These are phyloP conservation scores for Beauveria rudraprayagi DNA, from an alignment of 2,329 filamentous ascomycete genomes.

Conservation along the genomic window DNA sequence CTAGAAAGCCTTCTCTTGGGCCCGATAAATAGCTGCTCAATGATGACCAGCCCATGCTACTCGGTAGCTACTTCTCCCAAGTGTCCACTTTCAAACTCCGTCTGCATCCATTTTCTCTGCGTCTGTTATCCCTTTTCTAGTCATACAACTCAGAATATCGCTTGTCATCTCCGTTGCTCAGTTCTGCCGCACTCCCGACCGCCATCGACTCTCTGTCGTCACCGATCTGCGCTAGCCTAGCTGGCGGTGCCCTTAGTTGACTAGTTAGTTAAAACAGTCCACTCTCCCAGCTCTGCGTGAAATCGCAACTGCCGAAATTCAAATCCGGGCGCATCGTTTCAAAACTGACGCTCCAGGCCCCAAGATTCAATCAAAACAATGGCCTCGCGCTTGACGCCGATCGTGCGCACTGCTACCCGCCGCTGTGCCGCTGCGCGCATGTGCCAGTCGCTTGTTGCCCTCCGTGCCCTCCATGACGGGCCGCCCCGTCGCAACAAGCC, in stretches of 20 bases:
- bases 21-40: background rate
- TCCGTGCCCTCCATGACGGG: constrained; percentile 25
- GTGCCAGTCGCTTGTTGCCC: constrained; percentile 18
- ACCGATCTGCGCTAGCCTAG: background rate
- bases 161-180: too few species aligned
- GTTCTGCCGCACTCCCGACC: background rate
- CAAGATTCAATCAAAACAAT: constrained; percentile 12
- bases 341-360: background rate
- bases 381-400: constrained; percentile 18
- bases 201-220: background rate
- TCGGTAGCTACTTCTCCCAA: background rate
- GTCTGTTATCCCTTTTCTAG: background rate
- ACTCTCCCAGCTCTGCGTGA: background rate
- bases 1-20: background rate
- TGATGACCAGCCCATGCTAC: background rate
- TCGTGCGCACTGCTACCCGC: constrained; percentile 23
- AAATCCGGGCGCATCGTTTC: background rate
- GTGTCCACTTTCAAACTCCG: too few species aligned
- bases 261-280: too few species aligned
- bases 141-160: background rate
- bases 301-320: background rate
- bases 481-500: constrained; percentile 33
- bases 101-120: constrained; percentile 1
- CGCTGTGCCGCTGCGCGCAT: constrained; percentile 17
- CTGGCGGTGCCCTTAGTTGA: background rate